Evolutionary conservation across 164 flowering plant genomes (phyloP).

Genomic region (Akebia trifoliata): DNA sequence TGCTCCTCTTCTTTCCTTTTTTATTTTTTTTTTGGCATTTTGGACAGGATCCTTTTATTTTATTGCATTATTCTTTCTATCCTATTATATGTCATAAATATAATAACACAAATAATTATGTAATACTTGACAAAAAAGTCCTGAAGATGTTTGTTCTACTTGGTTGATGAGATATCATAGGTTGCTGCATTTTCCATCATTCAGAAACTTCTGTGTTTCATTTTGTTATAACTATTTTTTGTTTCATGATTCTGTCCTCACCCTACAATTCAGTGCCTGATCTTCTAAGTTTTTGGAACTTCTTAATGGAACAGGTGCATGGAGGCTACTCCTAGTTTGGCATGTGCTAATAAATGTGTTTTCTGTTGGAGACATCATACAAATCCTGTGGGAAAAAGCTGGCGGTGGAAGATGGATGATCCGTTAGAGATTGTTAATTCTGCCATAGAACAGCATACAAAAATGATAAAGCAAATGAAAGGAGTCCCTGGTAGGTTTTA

Average conservation of each 20-base stretch:
- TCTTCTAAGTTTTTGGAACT: not conserved
- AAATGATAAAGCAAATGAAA: slow-evolving; percentile 98
- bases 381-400: slow-evolving; percentile 96
- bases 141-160: no score
- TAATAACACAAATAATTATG: no score
- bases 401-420: slow-evolving; percentile 99
- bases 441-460: slow-evolving; percentile 80
- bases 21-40: no score
- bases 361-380: slow-evolving; percentile 99
- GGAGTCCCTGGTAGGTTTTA: slow-evolving; percentile 95
- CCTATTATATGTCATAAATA: no score
- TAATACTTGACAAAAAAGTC: no score
- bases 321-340: slow-evolving; percentile 98
- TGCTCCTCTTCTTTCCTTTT: no score
- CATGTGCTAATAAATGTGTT: slow-evolving; percentile 99
- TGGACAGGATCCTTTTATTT: no score
- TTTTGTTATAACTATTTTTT: not conserved
- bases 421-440: slow-evolving; percentile 79
- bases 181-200: not conserved
- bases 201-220: not conserved
- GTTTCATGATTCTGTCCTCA: not conserved
- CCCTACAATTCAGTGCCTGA: not conserved
- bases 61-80: no score
- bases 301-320: slow-evolving; percentile 65
- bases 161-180: not conserved